Evolutionary conservation across 805 yeast species (phyloP), one percentile per base, ranked within the genome.

Genomic region (Barnettozyma wickerhamii): DNA sequence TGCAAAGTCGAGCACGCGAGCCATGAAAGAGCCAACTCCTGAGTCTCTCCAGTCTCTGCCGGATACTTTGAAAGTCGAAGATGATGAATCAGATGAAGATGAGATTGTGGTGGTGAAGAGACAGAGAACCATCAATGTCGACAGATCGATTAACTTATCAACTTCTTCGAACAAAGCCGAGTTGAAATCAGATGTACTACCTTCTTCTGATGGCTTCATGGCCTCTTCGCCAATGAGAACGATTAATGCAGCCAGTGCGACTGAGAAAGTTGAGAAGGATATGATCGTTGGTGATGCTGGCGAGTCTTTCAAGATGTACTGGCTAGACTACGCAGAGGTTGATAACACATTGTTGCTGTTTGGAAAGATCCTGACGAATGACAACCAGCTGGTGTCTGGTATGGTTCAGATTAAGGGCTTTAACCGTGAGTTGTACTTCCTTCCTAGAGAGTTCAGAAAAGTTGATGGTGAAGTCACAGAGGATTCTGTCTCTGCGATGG

Each of bases 311-410:
- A 75, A 77, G 52, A 79, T 91, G 81, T 93, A 74, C 60, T 93
- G 97, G 97, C 64, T 85, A 23, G 99, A 93, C 62, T 89, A 80
- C 59, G 71, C 84, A 19, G 98, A 91, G 58, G 77, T 83, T 10
- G 85, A 81, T 43, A 74, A 74, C 50, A 64, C 79, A 0, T 63
- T 93, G 36, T 59, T 86, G 15, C 68, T 93, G 9, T 91, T 84
- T 59, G 99, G 99, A 40, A 88, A 89, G 56, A 73, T 84, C 10
- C 70, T 73, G 42, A 70, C 89, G 4, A 65, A 65, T 7, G 79
- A 78, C 35, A 77, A 80, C 4, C 65, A 70, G 9, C 59, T 75
- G 19, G 84, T 81, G 4, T 86, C 95, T 3, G 82, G 84, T 37
- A 75, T 86, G 70, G 77, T 87, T 21, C 93, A 87, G 56, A 65